Percentiles rank a stretch among this genome's conserved stretches.
These are phyloP conservation scores for Lasiodiplodia hormozganensis DNA, from an alignment of 2,329 filamentous ascomycete species.

Conservation along the genomic window DNA sequence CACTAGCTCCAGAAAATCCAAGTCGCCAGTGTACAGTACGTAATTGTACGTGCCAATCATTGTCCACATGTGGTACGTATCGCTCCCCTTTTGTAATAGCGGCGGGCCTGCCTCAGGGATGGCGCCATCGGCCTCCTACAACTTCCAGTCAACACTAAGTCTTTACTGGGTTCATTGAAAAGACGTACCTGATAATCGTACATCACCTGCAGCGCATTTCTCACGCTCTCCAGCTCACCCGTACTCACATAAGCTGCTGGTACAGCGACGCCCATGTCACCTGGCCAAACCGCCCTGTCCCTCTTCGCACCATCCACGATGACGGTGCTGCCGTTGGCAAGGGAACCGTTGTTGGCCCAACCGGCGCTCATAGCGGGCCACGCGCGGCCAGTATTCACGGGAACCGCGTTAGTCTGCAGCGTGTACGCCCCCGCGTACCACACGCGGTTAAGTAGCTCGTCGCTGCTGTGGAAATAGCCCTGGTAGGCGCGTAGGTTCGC, in stretches of 20 bases:
- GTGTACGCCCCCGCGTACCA: conserved; percentile 63
- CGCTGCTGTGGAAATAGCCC: conserved; percentile 46
- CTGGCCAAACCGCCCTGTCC: conserved; percentile 54
- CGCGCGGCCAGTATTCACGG: conserved; percentile 2
- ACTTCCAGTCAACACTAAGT: background rate
- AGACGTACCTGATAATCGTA: conserved; percentile 47
- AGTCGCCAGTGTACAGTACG: conserved; percentile 48
- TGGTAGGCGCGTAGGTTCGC: conserved; percentile 50
- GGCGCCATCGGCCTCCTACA: conserved; percentile 28
- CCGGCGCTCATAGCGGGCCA: conserved; percentile 41
- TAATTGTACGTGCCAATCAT: conserved; percentile 55
- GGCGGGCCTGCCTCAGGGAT: conserved; percentile 51
- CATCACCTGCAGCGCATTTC: conserved; percentile 47
- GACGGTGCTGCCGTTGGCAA: conserved; percentile 46
- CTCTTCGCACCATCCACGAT: conserved; percentile 51
- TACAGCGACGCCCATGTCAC: conserved; percentile 60
- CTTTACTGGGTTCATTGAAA: conserved; percentile 51
- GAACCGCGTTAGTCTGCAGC: conserved; percentile 54
- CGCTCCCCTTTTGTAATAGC: conserved; percentile 41
- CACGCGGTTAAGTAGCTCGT: conserved; percentile 49
- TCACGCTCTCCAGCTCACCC: conserved; percentile 54
- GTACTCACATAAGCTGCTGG: conserved; percentile 44
- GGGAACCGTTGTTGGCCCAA: conserved; percentile 45
- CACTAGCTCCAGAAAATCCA: conserved; percentile 47
- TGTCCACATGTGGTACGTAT: conserved; percentile 61